These are phyloP conservation scores for Scutellaria minor DNA, from an alignment of 257 asterid species.

Conservation along the genomic window DNA sequence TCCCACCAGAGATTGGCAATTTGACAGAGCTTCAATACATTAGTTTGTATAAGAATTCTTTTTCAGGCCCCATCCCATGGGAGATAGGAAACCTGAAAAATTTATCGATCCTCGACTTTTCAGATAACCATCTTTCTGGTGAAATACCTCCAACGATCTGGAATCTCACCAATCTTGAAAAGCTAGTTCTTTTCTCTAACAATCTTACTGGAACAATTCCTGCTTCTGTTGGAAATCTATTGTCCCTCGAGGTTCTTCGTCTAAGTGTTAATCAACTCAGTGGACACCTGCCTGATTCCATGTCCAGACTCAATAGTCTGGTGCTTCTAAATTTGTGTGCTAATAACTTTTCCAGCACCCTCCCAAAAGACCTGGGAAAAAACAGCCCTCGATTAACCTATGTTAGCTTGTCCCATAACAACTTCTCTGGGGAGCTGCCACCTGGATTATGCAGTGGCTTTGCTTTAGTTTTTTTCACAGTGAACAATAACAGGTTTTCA, in stretches of 20 bases:
- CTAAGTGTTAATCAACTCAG: constrained; percentile 53
- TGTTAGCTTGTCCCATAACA: no score
- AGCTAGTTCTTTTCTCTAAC: constrained; percentile 58
- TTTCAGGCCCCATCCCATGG: constrained; percentile 66
- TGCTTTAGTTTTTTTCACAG: constrained; percentile 41
- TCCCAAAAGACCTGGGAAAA: constrained; percentile 66
- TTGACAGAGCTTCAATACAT: constrained; percentile 55
- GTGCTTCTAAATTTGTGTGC: constrained; percentile 40
- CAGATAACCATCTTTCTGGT: constrained; percentile 63
- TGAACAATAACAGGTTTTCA: no score
- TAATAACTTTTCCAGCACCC: constrained; percentile 57
- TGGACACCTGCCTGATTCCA: constrained; percentile 64
- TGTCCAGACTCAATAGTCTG: constrained; percentile 55
- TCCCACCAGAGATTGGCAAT: constrained; percentile 70
- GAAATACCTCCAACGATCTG: constrained; percentile 60
- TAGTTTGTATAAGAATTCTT: constrained; percentile 51
- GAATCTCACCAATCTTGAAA: constrained; percentile 49
- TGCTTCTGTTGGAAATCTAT: constrained; percentile 52
- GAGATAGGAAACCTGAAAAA: constrained; percentile 57
- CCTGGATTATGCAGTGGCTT: background rate
- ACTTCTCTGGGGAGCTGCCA: constrained; percentile 56
- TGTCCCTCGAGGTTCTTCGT: constrained; percentile 42
- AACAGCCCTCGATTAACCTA: no score
- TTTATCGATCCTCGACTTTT: constrained; percentile 47
- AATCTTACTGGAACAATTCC: constrained; percentile 67